Evolutionary conservation across 306 rosid species (phyloP).

Genomic region (Ormosia semicastrata): DNA sequence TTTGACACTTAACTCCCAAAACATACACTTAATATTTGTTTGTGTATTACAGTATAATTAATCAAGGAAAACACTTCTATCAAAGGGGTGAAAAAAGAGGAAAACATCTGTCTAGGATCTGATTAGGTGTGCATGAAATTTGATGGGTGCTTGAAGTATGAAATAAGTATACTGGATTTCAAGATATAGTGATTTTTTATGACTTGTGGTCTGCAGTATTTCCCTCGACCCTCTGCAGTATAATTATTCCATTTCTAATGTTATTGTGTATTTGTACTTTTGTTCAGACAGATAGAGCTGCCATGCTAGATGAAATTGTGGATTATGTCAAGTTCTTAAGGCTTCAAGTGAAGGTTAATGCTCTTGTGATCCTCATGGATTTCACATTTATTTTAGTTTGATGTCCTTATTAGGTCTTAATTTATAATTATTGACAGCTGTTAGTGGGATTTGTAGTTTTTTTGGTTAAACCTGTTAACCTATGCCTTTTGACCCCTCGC

Average conservation of each 20-base stretch:
- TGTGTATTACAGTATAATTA: constrained; percentile 5
- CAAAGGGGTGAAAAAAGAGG: neutral
- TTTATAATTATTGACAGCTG: neutral
- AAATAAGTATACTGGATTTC: neutral
- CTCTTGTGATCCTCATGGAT: constrained; percentile 7
- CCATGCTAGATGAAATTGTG: constrained; percentile 94
- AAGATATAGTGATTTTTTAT: constrained; percentile 6
- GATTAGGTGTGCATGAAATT: neutral
- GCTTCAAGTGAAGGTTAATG: constrained; percentile 90
- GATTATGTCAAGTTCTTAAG: constrained; percentile 96
- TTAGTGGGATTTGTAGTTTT: constrained; percentile 1
- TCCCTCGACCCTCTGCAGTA: neutral
- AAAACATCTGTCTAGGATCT: neutral
- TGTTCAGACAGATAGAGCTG: constrained; percentile 89
- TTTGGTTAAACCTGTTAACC: constrained; percentile 1
- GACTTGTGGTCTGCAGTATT: constrained; percentile 10
- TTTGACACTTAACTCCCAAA: neutral
- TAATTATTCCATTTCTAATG: constrained; percentile 27
- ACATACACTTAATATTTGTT: neutral
- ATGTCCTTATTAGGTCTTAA: neutral
- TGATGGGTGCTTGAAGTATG: neutral
- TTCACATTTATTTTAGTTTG: neutral
- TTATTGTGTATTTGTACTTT: constrained; percentile 23
- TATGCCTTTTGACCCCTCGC: neutral
- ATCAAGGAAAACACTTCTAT: constrained; percentile 3